phyloP scores from a whole-genome alignment of 169 alveolate genomes.

The Ichthyophthirius multifiliis region DNA sequence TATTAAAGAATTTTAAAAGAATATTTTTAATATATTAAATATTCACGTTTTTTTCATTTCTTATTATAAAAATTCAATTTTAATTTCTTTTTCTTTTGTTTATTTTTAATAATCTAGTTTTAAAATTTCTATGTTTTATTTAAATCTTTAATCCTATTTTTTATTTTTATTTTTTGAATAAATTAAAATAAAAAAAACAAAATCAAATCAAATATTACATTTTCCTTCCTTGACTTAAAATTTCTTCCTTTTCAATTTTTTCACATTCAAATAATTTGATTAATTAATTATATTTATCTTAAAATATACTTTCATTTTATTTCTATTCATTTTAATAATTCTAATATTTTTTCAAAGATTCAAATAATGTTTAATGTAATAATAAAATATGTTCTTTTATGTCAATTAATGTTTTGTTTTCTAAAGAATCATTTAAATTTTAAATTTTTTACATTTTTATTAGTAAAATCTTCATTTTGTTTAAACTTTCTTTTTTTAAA shows the following conservation, averaged over 20 bases:
- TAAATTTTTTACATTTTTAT: not conserved
- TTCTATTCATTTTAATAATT: not conserved
- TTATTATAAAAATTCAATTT: slow-evolving; percentile 6
- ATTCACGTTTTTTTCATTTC: slow-evolving; percentile 2
- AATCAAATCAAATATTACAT: no score
- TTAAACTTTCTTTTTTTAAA: not conserved
- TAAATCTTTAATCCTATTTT: not conserved
- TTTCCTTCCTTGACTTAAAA: not conserved
- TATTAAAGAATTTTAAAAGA: not conserved
- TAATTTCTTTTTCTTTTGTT: not conserved
- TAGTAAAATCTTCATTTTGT: not conserved
- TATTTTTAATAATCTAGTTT: not conserved
- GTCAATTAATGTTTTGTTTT: not conserved
- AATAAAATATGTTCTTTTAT: not conserved
- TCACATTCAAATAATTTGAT: not conserved
- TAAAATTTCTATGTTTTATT: not conserved
- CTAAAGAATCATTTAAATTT: not conserved
- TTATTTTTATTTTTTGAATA: not conserved
- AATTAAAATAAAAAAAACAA: not conserved
- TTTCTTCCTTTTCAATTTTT: slow-evolving; percentile 4
- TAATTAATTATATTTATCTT: not conserved
- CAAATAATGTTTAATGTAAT: not conserved
- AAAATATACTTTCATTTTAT: not conserved
- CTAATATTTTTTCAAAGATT: not conserved
- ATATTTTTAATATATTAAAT: not conserved